phyloP scores from a whole-genome alignment of 768 basidiomycete species.

The Boletus rufocinnamomeus region DNA sequence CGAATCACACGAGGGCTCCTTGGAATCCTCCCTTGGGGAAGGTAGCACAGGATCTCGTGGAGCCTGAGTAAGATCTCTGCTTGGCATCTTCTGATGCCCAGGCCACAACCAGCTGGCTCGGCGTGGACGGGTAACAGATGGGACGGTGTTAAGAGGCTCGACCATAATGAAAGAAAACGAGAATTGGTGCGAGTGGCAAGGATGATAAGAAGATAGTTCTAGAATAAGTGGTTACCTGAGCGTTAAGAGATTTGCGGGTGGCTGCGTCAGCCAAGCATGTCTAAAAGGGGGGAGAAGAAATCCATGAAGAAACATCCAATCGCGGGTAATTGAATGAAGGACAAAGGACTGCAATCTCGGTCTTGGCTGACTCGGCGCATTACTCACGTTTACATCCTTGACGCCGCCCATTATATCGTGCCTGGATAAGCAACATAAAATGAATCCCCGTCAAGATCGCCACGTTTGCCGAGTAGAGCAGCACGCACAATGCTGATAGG shows the following conservation, averaged over 20 bases:
- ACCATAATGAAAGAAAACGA: conserved; percentile 23
- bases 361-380: conserved; percentile 27
- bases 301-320: conserved; percentile 16
- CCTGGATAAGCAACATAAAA: conserved; percentile 4
- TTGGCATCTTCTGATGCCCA: conserved; percentile 25
- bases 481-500: conserved; percentile 14
- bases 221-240: conserved; percentile 35
- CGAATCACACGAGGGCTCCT: conserved; percentile 3
- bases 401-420: conserved; percentile 24
- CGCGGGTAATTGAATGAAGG: conserved; percentile 4
- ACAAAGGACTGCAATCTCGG: conserved; percentile 2
- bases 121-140: conserved; percentile 16
- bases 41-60: conserved; percentile 21
- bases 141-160: conserved; percentile 17
- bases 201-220: conserved; percentile 13
- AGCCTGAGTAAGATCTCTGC: conserved; percentile 17
- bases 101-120: conserved; percentile 34
- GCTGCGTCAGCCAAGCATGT: conserved; percentile 31
- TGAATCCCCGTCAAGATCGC: neutral
- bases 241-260: conserved; percentile 29
- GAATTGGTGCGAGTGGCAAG: conserved; percentile 2
- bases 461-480: neutral
- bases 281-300: conserved; percentile 30
- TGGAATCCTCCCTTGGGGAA: conserved; percentile 18
- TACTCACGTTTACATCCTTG: conserved; percentile 36